These are phyloP conservation scores for Cucumis cinereus DNA, from an alignment of 306 rosid genomes.

Conservation along the genomic window DNA sequence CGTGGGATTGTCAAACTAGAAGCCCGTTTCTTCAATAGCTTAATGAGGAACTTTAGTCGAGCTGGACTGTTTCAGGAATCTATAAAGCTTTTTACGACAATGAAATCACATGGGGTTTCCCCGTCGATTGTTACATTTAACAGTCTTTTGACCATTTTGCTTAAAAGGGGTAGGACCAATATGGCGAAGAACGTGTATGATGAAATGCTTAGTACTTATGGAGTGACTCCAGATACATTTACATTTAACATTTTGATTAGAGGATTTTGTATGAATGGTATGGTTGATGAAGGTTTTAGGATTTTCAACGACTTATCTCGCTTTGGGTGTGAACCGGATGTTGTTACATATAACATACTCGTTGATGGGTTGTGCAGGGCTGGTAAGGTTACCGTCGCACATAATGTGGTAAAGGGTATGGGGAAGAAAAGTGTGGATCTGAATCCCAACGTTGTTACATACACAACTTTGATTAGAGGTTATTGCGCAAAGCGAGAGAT, in stretches of 20 bases:
- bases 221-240: conserved; percentile 46
- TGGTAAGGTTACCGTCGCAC: conserved; percentile 49
- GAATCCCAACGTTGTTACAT: conserved; percentile 69
- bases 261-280: conserved; percentile 63
- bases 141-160: conserved; percentile 40
- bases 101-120: conserved; percentile 51
- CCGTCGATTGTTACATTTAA: conserved; percentile 60
- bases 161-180: conserved; percentile 55
- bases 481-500: conserved; percentile 53
- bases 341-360: conserved; percentile 59
- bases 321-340: conserved; percentile 47
- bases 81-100: conserved; percentile 38
- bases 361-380: conserved; percentile 84
- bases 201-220: conserved; percentile 67
- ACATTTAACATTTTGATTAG: conserved; percentile 70
- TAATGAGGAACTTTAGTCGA: conserved; percentile 51
- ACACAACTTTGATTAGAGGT: conserved; percentile 67
- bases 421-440: conserved; percentile 38
- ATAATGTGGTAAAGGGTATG: conserved; percentile 66
- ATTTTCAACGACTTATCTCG: conserved; percentile 47
- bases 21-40: conserved; percentile 59
- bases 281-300: conserved; percentile 60
- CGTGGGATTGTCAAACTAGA: conserved; percentile 50
- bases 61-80: conserved; percentile 76
- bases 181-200: conserved; percentile 51